phyloP scores from a whole-genome alignment of 495 filamentous ascomycete species.

The Penicillium ochrochloron region DNA sequence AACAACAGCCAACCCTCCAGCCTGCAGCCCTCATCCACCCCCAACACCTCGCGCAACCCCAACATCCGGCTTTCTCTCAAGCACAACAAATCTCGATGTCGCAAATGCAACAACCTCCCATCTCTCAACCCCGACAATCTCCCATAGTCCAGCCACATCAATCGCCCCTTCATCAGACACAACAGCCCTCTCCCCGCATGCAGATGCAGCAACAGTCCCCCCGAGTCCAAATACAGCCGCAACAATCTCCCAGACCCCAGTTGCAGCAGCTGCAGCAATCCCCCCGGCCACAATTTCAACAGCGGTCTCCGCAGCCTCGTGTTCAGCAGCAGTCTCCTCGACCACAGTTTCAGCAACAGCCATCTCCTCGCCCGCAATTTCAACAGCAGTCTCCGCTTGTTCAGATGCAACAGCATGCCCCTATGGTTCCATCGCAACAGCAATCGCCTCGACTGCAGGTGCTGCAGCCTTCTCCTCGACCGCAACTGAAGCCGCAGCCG shows the following conservation, averaged over 20 bases:
- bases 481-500: conserved; percentile 2
- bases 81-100: conserved; percentile 23
- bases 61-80: conserved; percentile 21
- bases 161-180: conserved; percentile 13
- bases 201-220: conserved; percentile 15
- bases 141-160: conserved; percentile 16
- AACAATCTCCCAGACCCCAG: conserved; percentile 18
- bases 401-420: conserved; percentile 14
- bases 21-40: conserved; percentile 26
- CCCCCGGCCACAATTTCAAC: conserved; percentile 12
- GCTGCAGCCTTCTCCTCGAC: conserved; percentile 9
- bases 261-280: conserved; percentile 16
- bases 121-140: conserved; percentile 16
- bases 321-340: conserved; percentile 11
- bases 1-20: conserved; percentile 20
- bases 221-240: conserved; percentile 8
- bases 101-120: conserved; percentile 10
- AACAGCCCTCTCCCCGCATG: conserved; percentile 13
- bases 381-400: conserved; percentile 19
- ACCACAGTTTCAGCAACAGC: conserved; percentile 1
- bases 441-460: conserved; percentile 4
- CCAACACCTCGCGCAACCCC: conserved; percentile 20
- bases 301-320: conserved; percentile 8
- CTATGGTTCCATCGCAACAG: conserved; percentile 7
- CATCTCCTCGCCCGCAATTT: not conserved